Percentiles rank a stretch among this genome's conserved stretches.
Evolutionary conservation across 164 flowering plant genomes (phyloP).

Genomic region (Chimonanthus salicifolius): DNA sequence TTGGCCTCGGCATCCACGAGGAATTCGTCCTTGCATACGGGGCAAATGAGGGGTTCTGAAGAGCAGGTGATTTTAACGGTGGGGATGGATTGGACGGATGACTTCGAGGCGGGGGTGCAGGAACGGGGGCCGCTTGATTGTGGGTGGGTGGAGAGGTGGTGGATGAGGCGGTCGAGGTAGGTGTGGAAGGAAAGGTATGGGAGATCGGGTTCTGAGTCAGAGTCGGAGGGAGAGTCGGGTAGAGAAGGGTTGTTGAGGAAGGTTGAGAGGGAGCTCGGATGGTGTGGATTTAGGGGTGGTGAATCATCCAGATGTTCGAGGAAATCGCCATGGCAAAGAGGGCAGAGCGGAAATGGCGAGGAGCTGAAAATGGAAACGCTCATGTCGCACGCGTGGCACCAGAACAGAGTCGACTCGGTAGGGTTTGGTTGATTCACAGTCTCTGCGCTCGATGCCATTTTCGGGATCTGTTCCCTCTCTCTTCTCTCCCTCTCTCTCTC

Average conservation of each 20-base stretch:
- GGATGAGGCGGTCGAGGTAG: slow-evolving; percentile 44
- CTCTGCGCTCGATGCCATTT: not conserved
- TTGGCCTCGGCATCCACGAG: slow-evolving; percentile 38
- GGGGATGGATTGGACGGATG: slow-evolving; percentile 38
- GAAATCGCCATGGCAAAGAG: slow-evolving; percentile 43
- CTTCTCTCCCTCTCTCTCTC: not conserved
- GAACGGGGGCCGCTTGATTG: slow-evolving; percentile 4
- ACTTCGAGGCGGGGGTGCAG: slow-evolving; percentile 28
- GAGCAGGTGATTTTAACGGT: slow-evolving; percentile 35
- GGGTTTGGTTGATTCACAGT: not conserved
- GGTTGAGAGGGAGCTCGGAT: slow-evolving; percentile 15
- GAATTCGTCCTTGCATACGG: slow-evolving; percentile 64
- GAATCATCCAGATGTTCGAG: slow-evolving; percentile 50
- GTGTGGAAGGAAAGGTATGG: slow-evolving; percentile 15
- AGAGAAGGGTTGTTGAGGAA: slow-evolving; percentile 3
- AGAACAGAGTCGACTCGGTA: slow-evolving; percentile 25
- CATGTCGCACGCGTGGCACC: slow-evolving; percentile 77
- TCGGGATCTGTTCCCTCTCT: not conserved
- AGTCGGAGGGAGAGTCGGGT: slow-evolving; percentile 4
- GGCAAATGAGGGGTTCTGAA: slow-evolving; percentile 31
- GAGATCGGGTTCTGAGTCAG: slow-evolving; percentile 14
- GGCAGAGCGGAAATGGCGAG: slow-evolving; percentile 35
- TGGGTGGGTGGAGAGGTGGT: slow-evolving; percentile 25
- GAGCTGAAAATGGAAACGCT: slow-evolving; percentile 39
- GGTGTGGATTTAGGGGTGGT: slow-evolving; percentile 9